These are phyloP conservation scores for Cydonia oblonga DNA, from an alignment of 331 rosid species.

Conservation along the genomic window DNA sequence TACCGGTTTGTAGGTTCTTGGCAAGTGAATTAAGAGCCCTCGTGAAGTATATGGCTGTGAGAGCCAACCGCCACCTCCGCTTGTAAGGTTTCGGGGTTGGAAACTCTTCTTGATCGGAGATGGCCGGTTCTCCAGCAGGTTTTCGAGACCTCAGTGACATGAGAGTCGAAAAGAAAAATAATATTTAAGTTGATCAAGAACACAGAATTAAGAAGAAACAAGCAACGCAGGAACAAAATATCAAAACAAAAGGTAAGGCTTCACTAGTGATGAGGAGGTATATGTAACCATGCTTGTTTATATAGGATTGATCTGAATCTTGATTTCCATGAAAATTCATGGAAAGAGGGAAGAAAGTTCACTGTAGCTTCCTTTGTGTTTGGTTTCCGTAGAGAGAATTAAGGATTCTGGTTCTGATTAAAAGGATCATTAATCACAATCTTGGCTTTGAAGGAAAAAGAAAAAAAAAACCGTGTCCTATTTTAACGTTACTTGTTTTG, in stretches of 20 bases:
- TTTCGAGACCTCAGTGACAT: conserved; percentile 14
- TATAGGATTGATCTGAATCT: neutral
- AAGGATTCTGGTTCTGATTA: neutral
- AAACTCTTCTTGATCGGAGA: neutral
- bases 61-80: conserved; percentile 23
- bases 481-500: neutral
- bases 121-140: neutral
- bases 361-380: neutral
- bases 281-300: neutral
- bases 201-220: neutral
- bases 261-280: neutral
- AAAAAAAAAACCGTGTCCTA: neutral
- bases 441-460: neutral
- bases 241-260: neutral
- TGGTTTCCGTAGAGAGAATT: neutral
- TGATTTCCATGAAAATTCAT: neutral
- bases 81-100: neutral
- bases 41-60: conserved; percentile 24
- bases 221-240: neutral
- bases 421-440: neutral
- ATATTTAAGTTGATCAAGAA: neutral
- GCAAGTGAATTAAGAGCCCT: conserved; percentile 14
- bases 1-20: neutral
- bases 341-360: neutral
- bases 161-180: neutral